Base-by-base conservation (phyloP, 1,284 basidiomycete species). In the Pterula multifida region DNA sequence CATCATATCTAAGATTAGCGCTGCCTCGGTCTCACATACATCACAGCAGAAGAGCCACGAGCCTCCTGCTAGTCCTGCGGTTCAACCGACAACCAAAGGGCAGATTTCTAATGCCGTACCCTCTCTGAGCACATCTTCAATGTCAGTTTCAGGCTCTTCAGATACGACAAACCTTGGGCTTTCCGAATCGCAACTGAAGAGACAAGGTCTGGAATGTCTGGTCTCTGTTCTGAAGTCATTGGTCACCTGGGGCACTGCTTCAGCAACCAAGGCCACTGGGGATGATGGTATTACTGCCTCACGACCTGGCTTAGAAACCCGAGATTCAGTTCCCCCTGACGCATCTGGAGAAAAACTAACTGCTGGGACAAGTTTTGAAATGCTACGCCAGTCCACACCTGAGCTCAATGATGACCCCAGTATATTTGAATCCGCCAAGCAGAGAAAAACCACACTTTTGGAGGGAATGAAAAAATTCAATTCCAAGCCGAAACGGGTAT, bases 381-480 rank as follows among this genome's bases (percentile, higher is more conserved):
- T 66, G 24, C 65, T 78, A 22, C 71, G 83, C 52, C 78, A 79
- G 52, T 67, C 75, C 9, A 91, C 89, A 0, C 89, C 90, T 0
- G 90, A 93, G 50, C 61, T 81, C 21, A 61, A 63, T 6, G 96
- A 98, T 62, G 96, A 98, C 62, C 95, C 95, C 0, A 85, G 76
- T 32, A 81, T 81, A 61, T 98, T 99, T 58, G 96, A 98, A 69
- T 94, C 78, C 56, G 96, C 93, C 25, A 98, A 97, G 66, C 88
- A 93, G 67, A 89, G 92, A 69, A 99, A 99, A 72, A 98, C 90
- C 28, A 92, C 88, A 1, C 67, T 98, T 25, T 68, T 96, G 45
- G 96, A 98, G 62, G 97, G 95, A 25, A 90, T 99, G 64, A 92
- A 87, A 66, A 92, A 92, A 65, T 99, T 99, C 71, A 98, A 98